Conservation (phyloP, 768 basidiomycete genomes). For the Suillus tomentosus region DNA sequence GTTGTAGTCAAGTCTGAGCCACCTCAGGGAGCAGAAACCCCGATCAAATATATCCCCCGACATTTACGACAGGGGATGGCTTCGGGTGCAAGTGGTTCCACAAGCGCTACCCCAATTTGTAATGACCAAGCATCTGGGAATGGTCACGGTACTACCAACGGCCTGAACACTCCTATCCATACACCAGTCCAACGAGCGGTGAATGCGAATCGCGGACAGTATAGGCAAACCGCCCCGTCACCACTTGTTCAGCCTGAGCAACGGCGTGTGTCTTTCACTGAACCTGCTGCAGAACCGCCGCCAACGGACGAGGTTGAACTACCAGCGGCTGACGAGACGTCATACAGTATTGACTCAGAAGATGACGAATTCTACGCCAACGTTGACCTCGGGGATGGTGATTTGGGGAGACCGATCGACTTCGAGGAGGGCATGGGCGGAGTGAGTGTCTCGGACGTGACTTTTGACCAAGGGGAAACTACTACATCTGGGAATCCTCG, state of each 20-base stretch:
- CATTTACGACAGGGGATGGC: slow-evolving; percentile 38
- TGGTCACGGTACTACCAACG: slow-evolving; percentile 9
- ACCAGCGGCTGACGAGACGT: slow-evolving; percentile 27
- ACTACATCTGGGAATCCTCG: background rate
- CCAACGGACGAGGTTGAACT: slow-evolving; percentile 10
- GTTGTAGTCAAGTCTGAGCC: slow-evolving; percentile 23
- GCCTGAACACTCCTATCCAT: slow-evolving; percentile 38
- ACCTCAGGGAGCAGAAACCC: slow-evolving; percentile 16
- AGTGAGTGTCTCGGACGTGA: slow-evolving; percentile 15
- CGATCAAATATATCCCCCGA: slow-evolving; percentile 40
- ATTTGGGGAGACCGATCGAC: slow-evolving; percentile 40
- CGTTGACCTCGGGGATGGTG: slow-evolving; percentile 52
- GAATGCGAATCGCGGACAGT: slow-evolving; percentile 12
- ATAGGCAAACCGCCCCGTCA: slow-evolving; percentile 9
- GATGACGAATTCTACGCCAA: slow-evolving; percentile 67
- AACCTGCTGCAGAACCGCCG: slow-evolving; percentile 7
- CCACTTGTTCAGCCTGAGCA: slow-evolving; percentile 19
- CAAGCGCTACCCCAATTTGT: slow-evolving; percentile 8
- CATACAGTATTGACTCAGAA: slow-evolving; percentile 59
- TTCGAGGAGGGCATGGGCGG: slow-evolving; percentile 39
- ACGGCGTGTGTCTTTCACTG: slow-evolving; percentile 16
- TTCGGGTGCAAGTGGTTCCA: slow-evolving; percentile 10
- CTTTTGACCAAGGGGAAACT: background rate
- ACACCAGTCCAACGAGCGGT: slow-evolving; percentile 26
- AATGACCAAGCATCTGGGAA: background rate